A percentile compares a stretch with the other conserved stretches of the same genome.
Conservation (phyloP, 306 rosid species). For the Ziziphus jujuba region DNA sequence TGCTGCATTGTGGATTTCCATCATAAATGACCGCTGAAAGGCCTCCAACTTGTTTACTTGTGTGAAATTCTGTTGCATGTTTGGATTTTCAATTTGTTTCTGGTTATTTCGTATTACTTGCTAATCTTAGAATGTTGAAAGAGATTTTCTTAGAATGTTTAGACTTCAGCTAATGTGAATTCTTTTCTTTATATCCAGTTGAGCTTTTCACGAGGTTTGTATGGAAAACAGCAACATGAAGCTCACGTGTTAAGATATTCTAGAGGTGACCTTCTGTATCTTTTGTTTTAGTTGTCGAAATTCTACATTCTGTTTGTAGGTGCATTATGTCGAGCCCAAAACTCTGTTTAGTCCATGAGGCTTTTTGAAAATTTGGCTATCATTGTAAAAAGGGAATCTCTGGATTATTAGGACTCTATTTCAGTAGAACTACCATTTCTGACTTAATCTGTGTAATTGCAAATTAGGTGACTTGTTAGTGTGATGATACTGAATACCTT, state of each 20-base stretch:
- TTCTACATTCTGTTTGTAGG: slow-evolving; percentile 18
- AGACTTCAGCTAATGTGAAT: slow-evolving; percentile 19
- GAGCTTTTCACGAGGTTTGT: slow-evolving; percentile 47
- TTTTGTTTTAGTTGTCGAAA: slow-evolving; percentile 20
- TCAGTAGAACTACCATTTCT: not conserved
- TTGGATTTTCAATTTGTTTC: not conserved
- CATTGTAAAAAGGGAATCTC: not conserved
- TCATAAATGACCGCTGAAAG: not conserved
- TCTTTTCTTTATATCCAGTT: slow-evolving; percentile 52
- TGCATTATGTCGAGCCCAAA: slow-evolving; percentile 12
- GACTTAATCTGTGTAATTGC: not conserved
- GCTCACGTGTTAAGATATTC: slow-evolving; percentile 43
- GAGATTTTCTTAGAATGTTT: slow-evolving; percentile 4
- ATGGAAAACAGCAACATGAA: slow-evolving; percentile 41
- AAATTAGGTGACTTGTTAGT: not conserved
- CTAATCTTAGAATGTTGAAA: slow-evolving; percentile 17
- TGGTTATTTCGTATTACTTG: slow-evolving; percentile 10
- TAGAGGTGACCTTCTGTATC: slow-evolving; percentile 53
- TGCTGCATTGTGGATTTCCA: not conserved
- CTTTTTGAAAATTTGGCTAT: slow-evolving; percentile 5
- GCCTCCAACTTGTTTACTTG: not conserved
- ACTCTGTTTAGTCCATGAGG: slow-evolving; percentile 4
- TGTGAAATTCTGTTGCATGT: not conserved
- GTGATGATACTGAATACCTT: not conserved
- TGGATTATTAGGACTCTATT: slow-evolving; percentile 3